phyloP scores from a whole-genome alignment of 352 stramenopile genomes.

The Blastocystis sp. region DNA sequence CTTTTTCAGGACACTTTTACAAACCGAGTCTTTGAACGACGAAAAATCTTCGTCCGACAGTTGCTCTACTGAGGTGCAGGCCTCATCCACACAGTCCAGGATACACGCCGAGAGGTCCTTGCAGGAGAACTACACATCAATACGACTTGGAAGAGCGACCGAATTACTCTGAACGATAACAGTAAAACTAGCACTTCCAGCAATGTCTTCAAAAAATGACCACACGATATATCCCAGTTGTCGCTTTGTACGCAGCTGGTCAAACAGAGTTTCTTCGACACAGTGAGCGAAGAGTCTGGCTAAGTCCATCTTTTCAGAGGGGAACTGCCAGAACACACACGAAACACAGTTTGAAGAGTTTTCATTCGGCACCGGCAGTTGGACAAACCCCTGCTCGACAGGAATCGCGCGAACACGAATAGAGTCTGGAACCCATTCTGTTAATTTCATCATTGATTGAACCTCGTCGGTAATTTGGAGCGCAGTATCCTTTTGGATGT shows the following conservation, averaged over 20 bases:
- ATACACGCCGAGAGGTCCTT: not conserved
- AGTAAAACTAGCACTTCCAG: not conserved
- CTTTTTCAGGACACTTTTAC: not conserved
- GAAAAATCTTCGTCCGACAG: not conserved
- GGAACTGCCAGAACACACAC: slow-evolving; percentile 26
- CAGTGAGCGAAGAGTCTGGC: not conserved
- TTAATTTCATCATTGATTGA: not conserved
- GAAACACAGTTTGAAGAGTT: not conserved
- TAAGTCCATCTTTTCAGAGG: not conserved
- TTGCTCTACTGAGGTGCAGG: not conserved
- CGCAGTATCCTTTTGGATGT: not conserved
- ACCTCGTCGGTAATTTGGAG: not conserved
- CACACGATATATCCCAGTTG: slow-evolving; percentile 49
- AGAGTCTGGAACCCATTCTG: not conserved
- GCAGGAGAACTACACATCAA: slow-evolving; percentile 30
- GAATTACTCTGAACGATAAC: slow-evolving; percentile 54
- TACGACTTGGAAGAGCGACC: not conserved
- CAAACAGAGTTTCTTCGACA: not conserved
- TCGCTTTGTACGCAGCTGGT: slow-evolving; percentile 1
- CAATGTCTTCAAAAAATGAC: slow-evolving; percentile 7
- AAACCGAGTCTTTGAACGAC: not conserved
- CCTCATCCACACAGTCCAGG: not conserved
- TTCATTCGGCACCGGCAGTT: not conserved
- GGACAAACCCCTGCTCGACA: not conserved
- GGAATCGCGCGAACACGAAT: not conserved